Evolutionary conservation across 768 basidiomycete genomes (phyloP), one percentile per base, ranked within the genome.

Genomic region (Xerocomus brunneocitrinus): DNA sequence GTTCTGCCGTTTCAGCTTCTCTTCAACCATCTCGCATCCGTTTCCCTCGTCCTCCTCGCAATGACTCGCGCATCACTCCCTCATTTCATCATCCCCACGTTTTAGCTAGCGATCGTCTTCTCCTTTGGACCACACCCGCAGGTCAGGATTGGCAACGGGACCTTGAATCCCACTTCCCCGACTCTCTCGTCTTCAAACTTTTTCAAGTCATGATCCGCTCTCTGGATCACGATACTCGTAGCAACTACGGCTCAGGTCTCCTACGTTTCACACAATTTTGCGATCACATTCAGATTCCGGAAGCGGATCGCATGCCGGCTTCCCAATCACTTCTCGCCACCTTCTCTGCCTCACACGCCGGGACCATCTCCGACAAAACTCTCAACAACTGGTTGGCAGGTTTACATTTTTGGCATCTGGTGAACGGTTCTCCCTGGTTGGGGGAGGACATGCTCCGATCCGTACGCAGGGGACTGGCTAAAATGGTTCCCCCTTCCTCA

Each of bases 251-350:
- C 10, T 6, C 52, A 0, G 34, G 46, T 8, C 34, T 53, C 0
- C 25, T 72, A 0, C 55, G 63, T 0, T 76, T 71, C 61, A 67
- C 60, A 0, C 69, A 76, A 50, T 75, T 71, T 49, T 75, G 73
- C 30, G 67, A 74, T 16, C 68, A 64, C 27, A 45, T 63, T 0
- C 47, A 60, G 4, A 58, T 77, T 0, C 67, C 74, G 0, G 69
- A 75, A 50, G 1, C 3, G 0, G 3, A 34, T 3, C 16, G 27
- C 4, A 53, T 53, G 47, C 56, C 58, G 55, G 0, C 35, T 28
- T 0, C 56, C 59, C 3, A 73, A 70, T 66, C 73, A 68, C 0
- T 72, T 65, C 0, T 63, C 55, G n/a, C 45, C 0, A 12, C 42
- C 4, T 76, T 76, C 32, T 48, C 61, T 0, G 62, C 68, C 2